phyloP scores from a whole-genome alignment of 2,329 filamentous ascomycete species.

The Alternaria sp. region DNA sequence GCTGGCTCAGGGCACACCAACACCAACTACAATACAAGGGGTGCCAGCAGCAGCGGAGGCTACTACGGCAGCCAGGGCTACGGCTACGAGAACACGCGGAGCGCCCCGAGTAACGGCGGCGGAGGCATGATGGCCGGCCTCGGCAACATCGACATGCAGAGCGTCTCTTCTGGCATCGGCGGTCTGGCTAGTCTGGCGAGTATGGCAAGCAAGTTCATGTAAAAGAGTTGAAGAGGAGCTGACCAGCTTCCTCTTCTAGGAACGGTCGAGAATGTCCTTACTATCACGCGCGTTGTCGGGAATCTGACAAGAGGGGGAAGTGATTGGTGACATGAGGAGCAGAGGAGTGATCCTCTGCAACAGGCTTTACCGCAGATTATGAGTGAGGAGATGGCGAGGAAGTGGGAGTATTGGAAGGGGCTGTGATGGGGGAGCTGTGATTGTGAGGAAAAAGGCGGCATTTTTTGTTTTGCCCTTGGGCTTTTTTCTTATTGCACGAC shows the following conservation, averaged over 20 bases:
- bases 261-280: slow-evolving; percentile 16
- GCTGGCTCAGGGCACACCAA: slow-evolving; percentile 18
- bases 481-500: background rate
- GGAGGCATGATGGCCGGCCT: slow-evolving; percentile 35
- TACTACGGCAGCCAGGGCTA: slow-evolving; percentile 57
- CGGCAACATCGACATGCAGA: slow-evolving; percentile 39
- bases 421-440: background rate
- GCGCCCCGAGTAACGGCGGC: slow-evolving; percentile 24
- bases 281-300: slow-evolving; percentile 8
- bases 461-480: background rate
- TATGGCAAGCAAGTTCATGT: slow-evolving; percentile 56
- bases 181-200: slow-evolving; percentile 57
- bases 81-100: slow-evolving; percentile 41
- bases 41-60: slow-evolving; percentile 36
- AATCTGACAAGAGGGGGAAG: background rate
- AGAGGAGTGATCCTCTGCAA: background rate
- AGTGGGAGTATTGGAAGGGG: background rate
- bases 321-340: background rate
- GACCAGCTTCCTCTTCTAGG: slow-evolving; percentile 7
- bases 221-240: slow-evolving; percentile 3
- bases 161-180: slow-evolving; percentile 48
- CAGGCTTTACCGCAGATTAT: background rate
- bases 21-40: background rate
- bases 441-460: background rate
- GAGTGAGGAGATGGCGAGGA: background rate